phyloP scores from a whole-genome alignment of 371 early-diverging fungal species.

The Actinomucor elegans region DNA sequence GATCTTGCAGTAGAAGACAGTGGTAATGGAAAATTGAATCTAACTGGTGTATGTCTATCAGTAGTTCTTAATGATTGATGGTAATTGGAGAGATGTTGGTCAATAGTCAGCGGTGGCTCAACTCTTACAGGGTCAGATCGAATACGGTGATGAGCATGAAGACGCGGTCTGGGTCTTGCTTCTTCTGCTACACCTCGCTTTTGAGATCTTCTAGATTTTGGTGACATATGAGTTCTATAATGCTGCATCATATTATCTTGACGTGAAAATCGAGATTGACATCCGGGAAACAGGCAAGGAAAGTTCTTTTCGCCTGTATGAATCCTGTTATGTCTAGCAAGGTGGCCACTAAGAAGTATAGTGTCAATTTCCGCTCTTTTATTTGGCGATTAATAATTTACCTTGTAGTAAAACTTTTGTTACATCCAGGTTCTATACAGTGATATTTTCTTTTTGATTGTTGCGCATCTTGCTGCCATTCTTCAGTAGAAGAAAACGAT shows the following conservation, averaged over 20 bases:
- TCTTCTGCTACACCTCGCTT: slow-evolving; percentile 32
- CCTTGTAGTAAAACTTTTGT: slow-evolving; percentile 66
- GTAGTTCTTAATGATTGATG: slow-evolving; percentile 27
- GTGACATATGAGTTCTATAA: slow-evolving; percentile 79
- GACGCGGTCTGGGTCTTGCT: slow-evolving; percentile 32
- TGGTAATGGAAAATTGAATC: slow-evolving; percentile 24
- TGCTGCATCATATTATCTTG: slow-evolving; percentile 94
- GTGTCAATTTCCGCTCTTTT: too few relatives aligned
- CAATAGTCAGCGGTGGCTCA: slow-evolving; percentile 47
- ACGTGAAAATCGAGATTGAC: slow-evolving; percentile 83
- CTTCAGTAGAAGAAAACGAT: slow-evolving; percentile 8
- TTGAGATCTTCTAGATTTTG: slow-evolving; percentile 65
- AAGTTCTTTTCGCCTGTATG: slow-evolving; percentile 94
- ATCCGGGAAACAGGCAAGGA: slow-evolving; percentile 76
- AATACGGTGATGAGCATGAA: slow-evolving; percentile 47
- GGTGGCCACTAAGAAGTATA: slow-evolving; percentile 82
- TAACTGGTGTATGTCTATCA: slow-evolving; percentile 15
- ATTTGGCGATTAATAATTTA: slow-evolving; percentile 23
- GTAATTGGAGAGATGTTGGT: slow-evolving; percentile 45
- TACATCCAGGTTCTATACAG: slow-evolving; percentile 55
- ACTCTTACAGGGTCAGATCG: slow-evolving; percentile 39
- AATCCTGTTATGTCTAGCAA: slow-evolving; percentile 87
- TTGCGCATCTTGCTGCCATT: slow-evolving; percentile 13
- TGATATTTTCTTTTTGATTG: slow-evolving; percentile 54
- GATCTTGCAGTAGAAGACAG: slow-evolving; percentile 15